phyloP scores from a whole-genome alignment of 2,329 filamentous ascomycete species.

The Colletotrichum destructivum region DNA sequence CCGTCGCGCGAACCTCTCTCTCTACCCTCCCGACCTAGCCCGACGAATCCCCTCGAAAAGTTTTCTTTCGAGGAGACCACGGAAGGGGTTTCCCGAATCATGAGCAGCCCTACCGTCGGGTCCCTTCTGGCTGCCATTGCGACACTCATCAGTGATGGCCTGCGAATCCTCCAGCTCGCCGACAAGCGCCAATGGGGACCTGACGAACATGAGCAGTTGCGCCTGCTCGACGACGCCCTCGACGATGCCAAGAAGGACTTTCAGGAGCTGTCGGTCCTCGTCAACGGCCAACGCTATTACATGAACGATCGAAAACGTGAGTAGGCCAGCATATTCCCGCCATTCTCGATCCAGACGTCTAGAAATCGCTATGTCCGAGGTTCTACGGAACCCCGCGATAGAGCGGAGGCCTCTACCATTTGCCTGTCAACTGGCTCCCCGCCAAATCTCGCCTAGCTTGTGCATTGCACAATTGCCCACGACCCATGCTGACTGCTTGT shows the following conservation, averaged over 20 bases:
- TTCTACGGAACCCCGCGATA: constrained; percentile 22
- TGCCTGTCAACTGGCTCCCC: constrained; percentile 7
- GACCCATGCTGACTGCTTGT: constrained; percentile 40
- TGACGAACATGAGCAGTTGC: constrained; percentile 73
- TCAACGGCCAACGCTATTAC: constrained; percentile 71
- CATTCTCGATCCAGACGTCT: constrained; percentile 16
- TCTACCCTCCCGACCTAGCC: neutral
- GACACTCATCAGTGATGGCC: constrained; percentile 65
- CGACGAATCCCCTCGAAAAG: constrained; percentile 33
- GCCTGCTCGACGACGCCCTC: constrained; percentile 68
- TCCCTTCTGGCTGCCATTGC: constrained; percentile 72
- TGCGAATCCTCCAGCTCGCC: constrained; percentile 69
- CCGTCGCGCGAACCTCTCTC: neutral
- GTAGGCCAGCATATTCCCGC: constrained; percentile 46
- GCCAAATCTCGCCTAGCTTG: constrained; percentile 23
- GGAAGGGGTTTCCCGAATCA: constrained; percentile 44
- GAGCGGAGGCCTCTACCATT: constrained; percentile 19
- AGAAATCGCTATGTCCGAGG: constrained; percentile 21
- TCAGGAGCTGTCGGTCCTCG: constrained; percentile 68
- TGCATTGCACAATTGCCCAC: constrained; percentile 9
- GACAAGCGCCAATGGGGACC: constrained; percentile 72
- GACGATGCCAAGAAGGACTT: constrained; percentile 74
- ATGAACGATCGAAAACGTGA: constrained; percentile 69
- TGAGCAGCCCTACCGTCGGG: constrained; percentile 68
- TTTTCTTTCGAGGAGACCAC: constrained; percentile 25